Evolutionary conservation across 1,139 yeast genomes (phyloP).

Genomic region (Lodderomyces jiufengensis): DNA sequence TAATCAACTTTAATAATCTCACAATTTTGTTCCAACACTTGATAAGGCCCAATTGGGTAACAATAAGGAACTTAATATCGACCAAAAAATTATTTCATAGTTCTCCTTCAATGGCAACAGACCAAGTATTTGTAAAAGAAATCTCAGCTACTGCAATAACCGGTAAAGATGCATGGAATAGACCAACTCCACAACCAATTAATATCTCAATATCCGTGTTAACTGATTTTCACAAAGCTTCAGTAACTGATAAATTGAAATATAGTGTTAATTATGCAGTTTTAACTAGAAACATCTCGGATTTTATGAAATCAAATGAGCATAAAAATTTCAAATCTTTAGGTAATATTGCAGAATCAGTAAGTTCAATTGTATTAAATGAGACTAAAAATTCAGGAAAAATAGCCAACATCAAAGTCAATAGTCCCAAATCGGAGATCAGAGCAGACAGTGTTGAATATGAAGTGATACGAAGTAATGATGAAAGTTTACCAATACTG

Average conservation of each 20-base stretch:
- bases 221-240: constrained; percentile 70
- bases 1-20: no score
- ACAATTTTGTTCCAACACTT: constrained; percentile 9
- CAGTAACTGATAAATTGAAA: constrained; percentile 70
- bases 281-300: constrained; percentile 59
- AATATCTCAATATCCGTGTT: constrained; percentile 54
- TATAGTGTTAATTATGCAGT: constrained; percentile 87
- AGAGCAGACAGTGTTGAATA: constrained; percentile 51
- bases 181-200: constrained; percentile 69
- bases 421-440: constrained; percentile 52
- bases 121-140: constrained; percentile 55
- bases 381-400: constrained; percentile 51
- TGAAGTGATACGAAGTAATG: constrained; percentile 26
- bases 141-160: constrained; percentile 61
- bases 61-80: constrained; percentile 14
- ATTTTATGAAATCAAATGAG: constrained; percentile 45
- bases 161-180: constrained; percentile 76
- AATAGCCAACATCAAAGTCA: constrained; percentile 42
- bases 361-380: constrained; percentile 47
- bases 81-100: constrained; percentile 12
- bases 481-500: constrained; percentile 12
- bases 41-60: constrained; percentile 17
- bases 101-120: constrained; percentile 29
- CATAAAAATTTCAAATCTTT: constrained; percentile 49
- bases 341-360: constrained; percentile 54